Evolutionary conservation across 2,329 filamentous ascomycete species (phyloP), one percentile per base, ranked within the genome.

Genomic region (Penicillium hordei): DNA sequence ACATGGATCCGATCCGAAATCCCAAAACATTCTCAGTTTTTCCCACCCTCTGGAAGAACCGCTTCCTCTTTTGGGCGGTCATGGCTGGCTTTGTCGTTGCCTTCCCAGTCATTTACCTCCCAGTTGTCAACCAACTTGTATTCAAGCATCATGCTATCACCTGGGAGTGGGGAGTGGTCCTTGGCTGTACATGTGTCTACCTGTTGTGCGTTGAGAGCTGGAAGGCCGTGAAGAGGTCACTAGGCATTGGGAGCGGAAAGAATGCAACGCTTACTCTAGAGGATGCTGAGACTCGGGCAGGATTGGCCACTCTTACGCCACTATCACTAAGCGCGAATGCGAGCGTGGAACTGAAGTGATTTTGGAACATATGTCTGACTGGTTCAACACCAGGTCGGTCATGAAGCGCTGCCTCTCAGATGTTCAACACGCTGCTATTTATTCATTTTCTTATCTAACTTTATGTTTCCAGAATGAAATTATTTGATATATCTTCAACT

Each of bases 141-240:
- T 89, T 89, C 72, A 83, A 87, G 65, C 87, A 89, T 60, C 79
- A 78, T 10, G 82, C 81, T 0, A 89, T 90, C 48, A 80, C 73
- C 5, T 87, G 85, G 86, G 87, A 89, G 68, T 90, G 87, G 88
- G 84, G 78, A 0, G 78, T 89, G n/a, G 83, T 88, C 0, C 82
- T 89, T 55, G 75, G 86, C 31, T 82, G 80, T 15, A 77, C 83
- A 0, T 70, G 81, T 1, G 68, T 88, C 6, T 90, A 89, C 71
- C 81, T 90, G 60, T 67, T 74, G 0, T 84, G 86, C 9, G 79
- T 86, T 1, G 88, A 90, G 70, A 66, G 75, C 1, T 90, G 85
- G 83, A 90, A 90, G 71, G 87, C 81, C 72, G 73, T 69, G 2
- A 90, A 90, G 77, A 76, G 88, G 1, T 63, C 68, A 0, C 68